Percentiles rank a stretch among this genome's conserved stretches.
Evolutionary conservation across 1,139 yeast genomes (phyloP).

Genomic region (Kodamaea ohmeri): DNA sequence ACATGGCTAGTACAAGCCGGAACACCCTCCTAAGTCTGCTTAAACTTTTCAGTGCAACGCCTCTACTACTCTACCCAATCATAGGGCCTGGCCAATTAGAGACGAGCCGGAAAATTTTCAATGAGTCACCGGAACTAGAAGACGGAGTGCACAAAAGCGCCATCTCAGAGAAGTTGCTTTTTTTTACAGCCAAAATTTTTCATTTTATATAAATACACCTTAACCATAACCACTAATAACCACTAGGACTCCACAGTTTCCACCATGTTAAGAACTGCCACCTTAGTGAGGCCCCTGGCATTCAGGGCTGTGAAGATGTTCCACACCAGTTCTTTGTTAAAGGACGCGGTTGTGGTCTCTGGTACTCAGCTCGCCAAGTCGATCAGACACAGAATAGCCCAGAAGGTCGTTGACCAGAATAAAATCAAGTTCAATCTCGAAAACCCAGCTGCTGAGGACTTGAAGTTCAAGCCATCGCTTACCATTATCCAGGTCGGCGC

Average conservation of each 20-base stretch:
- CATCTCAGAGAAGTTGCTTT: background rate
- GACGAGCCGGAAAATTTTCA: conserved; percentile 5
- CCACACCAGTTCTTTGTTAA: conserved; percentile 13
- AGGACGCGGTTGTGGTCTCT: conserved; percentile 42
- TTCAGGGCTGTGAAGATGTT: conserved; percentile 8
- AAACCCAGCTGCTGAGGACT: conserved; percentile 25
- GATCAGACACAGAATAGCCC: conserved; percentile 39
- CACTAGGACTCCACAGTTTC: background rate
- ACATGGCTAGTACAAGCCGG: background rate
- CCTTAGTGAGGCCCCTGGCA: conserved; percentile 5
- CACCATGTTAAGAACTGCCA: conserved; percentile 6
- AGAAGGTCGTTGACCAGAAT: conserved; percentile 42
- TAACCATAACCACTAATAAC: background rate
- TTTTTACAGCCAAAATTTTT: conserved; percentile 4
- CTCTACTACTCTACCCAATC: background rate
- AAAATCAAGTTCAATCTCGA: conserved; percentile 19
- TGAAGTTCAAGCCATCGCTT: conserved; percentile 57
- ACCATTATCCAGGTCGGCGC: conserved; percentile 74
- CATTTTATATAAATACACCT: conserved; percentile 1
- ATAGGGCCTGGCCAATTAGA: conserved; percentile 2
- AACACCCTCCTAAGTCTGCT: background rate
- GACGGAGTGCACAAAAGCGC: conserved; percentile 4
- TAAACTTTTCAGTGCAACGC: background rate
- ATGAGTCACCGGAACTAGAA: conserved; percentile 1
- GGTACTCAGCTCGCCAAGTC: conserved; percentile 44